Conservation (phyloP, 2,329 filamentous ascomycete genomes). For the Rugonectria rugulosa region DNA sequence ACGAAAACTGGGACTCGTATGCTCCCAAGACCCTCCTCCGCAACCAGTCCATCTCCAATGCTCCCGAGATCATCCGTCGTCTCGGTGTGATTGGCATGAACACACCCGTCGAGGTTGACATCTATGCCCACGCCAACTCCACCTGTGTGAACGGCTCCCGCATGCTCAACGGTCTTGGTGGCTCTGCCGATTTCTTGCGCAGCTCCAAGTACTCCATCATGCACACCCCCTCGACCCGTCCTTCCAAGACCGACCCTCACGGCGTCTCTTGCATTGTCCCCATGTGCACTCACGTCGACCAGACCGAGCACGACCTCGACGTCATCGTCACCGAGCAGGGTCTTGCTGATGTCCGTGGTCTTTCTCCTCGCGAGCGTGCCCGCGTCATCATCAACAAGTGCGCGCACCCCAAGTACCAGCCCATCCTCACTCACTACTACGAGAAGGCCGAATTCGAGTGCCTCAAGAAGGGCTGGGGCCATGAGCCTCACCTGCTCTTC, state of each 20-base stretch:
- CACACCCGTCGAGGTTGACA: slow-evolving; percentile 92
- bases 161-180: slow-evolving; percentile 87
- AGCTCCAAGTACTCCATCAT: slow-evolving; percentile 87
- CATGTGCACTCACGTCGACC: slow-evolving; percentile 91
- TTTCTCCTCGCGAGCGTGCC: slow-evolving; percentile 81
- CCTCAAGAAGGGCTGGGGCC: slow-evolving; percentile 84
- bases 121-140: slow-evolving; percentile 91
- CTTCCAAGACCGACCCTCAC: slow-evolving; percentile 81
- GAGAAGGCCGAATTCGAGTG: slow-evolving; percentile 88
- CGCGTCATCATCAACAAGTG: slow-evolving; percentile 88
- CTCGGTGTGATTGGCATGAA: slow-evolving; percentile 94
- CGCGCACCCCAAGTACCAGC: slow-evolving; percentile 83
- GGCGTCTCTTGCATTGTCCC: slow-evolving; percentile 90
- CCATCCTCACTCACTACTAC: slow-evolving; percentile 83
- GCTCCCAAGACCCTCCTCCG: slow-evolving; percentile 83
- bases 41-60: slow-evolving; percentile 88
- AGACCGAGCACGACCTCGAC: slow-evolving; percentile 92
- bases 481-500: slow-evolving; percentile 88
- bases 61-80: slow-evolving; percentile 87
- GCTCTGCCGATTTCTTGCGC: slow-evolving; percentile 82
- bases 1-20: slow-evolving; percentile 83
- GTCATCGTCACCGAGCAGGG: slow-evolving; percentile 81
- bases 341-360: slow-evolving; percentile 83
- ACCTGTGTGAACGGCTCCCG: slow-evolving; percentile 89
- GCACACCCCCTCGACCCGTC: slow-evolving; percentile 86